Evolutionary conservation across 331 rosid genomes (phyloP).

Genomic region (Stylosanthes scabra): DNA sequence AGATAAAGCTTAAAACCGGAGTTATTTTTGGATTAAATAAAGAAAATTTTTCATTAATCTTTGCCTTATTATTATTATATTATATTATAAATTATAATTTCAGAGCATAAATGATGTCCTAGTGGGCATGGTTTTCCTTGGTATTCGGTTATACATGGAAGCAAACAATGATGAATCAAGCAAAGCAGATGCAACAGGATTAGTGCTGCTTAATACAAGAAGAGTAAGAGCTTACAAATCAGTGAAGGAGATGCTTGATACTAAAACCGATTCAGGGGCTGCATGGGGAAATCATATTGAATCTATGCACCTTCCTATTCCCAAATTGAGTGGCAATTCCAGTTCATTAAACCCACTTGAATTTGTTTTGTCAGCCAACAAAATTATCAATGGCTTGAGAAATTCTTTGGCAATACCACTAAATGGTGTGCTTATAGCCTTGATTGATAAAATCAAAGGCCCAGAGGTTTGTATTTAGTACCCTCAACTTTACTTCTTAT

Average conservation of each 20-base stretch:
- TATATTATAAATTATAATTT: neutral
- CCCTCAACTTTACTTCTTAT: neutral
- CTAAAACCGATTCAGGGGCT: conserved; percentile 11
- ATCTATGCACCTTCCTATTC: conserved; percentile 44
- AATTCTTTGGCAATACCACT: conserved; percentile 30
- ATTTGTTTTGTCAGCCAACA: conserved; percentile 32
- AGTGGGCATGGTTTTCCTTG: conserved; percentile 32
- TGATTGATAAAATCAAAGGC: conserved; percentile 32
- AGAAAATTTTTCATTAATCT: too few species aligned
- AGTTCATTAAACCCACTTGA: conserved; percentile 38
- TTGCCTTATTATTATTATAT: too few species aligned
- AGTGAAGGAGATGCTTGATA: conserved; percentile 38
- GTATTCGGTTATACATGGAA: conserved; percentile 44
- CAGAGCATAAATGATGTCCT: conserved; percentile 33
- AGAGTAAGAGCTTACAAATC: conserved; percentile 37
- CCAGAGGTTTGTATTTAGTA: conserved; percentile 21
- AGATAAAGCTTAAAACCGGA: too few species aligned
- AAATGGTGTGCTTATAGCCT: neutral
- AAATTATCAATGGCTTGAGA: conserved; percentile 13
- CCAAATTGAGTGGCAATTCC: conserved; percentile 22
- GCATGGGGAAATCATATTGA: conserved; percentile 55
- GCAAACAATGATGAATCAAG: conserved; percentile 36
- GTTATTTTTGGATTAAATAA: too few species aligned
- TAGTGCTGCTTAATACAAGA: conserved; percentile 52
- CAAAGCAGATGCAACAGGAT: conserved; percentile 28